These are phyloP conservation scores for Lactarius quietus DNA, from an alignment of 768 basidiomycete species.

Conservation along the genomic window DNA sequence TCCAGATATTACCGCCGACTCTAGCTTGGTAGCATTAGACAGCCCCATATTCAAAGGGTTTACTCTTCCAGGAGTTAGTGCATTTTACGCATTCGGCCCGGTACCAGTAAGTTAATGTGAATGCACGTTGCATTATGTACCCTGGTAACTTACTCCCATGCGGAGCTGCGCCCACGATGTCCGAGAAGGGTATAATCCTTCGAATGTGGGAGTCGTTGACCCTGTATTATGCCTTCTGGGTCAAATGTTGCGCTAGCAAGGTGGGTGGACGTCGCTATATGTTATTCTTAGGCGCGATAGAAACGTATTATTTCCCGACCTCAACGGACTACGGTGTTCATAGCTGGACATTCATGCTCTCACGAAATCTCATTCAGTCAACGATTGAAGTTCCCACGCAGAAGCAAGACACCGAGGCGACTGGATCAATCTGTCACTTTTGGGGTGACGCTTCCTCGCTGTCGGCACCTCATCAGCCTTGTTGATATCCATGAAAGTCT, in stretches of 20 bases:
- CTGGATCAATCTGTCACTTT: neutral
- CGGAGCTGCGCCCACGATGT: neutral
- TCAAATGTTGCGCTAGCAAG: neutral
- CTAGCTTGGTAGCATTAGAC: neutral
- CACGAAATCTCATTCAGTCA: neutral
- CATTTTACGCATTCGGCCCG: constrained; percentile 9
- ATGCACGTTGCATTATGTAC: neutral
- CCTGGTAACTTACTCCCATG: constrained; percentile 9
- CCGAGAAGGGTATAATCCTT: neutral
- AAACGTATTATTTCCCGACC: constrained; percentile 5
- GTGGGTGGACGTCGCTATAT: neutral
- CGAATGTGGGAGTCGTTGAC: neutral
- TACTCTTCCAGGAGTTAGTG: constrained; percentile 1
- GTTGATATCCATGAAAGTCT: neutral
- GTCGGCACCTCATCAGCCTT: neutral
- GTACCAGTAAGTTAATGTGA: too few species aligned
- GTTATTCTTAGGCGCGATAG: neutral
- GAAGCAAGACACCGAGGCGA: neutral
- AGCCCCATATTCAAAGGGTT: neutral
- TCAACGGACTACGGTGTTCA: neutral
- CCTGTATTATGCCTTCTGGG: constrained; percentile 1
- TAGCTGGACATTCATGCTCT: neutral
- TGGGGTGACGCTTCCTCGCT: neutral
- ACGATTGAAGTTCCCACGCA: constrained; percentile 5
- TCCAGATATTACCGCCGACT: constrained; percentile 5